Conservation (phyloP, 2,329 filamentous ascomycete species). For the Apiospora aurea region DNA sequence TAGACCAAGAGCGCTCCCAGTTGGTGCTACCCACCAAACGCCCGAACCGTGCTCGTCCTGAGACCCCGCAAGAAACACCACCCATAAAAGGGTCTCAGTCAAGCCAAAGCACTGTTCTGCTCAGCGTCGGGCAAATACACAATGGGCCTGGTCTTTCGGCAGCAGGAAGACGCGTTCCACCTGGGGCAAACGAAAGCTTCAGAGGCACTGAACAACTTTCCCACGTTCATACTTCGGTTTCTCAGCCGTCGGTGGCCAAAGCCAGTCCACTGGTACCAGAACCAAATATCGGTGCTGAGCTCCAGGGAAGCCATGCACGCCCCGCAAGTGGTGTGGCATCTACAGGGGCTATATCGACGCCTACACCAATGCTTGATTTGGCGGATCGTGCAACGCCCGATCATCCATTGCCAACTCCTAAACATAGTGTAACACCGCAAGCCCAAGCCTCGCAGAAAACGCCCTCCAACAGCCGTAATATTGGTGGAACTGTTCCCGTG, state of each 20-base stretch:
- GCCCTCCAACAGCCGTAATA: background rate
- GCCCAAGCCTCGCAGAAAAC: background rate
- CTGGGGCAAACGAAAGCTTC: background rate
- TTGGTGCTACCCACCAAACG: conserved; percentile 18
- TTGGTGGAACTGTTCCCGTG: background rate
- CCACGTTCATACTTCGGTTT: background rate
- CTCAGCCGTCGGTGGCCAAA: background rate
- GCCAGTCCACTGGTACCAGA: background rate
- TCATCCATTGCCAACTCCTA: background rate
- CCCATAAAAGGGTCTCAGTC: background rate
- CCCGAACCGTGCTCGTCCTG: conserved; percentile 26
- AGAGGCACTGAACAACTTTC: background rate
- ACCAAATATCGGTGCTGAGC: background rate
- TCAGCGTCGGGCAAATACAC: conserved; percentile 22
- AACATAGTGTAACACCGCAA: background rate
- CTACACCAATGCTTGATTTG: background rate
- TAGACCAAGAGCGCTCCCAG: background rate
- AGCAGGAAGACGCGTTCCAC: background rate
- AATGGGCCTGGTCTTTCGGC: conserved; percentile 19
- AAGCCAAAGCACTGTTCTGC: background rate
- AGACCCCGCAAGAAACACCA: background rate
- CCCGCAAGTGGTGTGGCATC: too few relatives aligned
- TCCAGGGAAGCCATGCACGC: background rate
- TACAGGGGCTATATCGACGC: background rate
- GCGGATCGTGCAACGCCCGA: background rate